These are phyloP conservation scores for Ceratobasidium papillatum DNA, from an alignment of 1,284 basidiomycete species.

Conservation along the genomic window DNA sequence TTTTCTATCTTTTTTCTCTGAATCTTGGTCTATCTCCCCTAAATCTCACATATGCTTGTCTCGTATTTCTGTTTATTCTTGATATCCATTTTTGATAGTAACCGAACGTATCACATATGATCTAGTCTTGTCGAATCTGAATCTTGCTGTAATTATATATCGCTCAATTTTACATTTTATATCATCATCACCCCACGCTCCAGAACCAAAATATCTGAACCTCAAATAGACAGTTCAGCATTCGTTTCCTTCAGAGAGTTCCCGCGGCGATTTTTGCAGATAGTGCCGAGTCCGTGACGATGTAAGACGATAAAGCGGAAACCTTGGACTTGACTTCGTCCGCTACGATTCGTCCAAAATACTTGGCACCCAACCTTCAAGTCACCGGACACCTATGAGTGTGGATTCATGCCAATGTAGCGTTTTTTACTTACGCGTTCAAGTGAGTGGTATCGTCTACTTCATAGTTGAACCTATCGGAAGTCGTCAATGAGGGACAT, in stretches of 20 bases:
- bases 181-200: background rate
- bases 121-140: background rate
- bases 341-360: slow-evolving; percentile 38
- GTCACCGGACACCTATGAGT: background rate
- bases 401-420: background rate
- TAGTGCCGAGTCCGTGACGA: slow-evolving; percentile 19
- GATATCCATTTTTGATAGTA: background rate
- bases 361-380: slow-evolving; percentile 24
- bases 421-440: slow-evolving; percentile 11
- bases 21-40: slow-evolving; percentile 1
- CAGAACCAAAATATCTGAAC: background rate
- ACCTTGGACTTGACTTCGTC: slow-evolving; percentile 36
- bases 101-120: background rate
- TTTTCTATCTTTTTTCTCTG: slow-evolving; percentile 6
- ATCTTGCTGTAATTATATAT: slow-evolving; percentile 3
- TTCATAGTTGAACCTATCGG: slow-evolving; percentile 29
- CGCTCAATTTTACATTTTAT: slow-evolving; percentile 16
- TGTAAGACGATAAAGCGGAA: slow-evolving; percentile 17
- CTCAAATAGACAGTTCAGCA: too few relatives aligned
- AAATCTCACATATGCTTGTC: background rate
- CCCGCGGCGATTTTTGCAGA: slow-evolving; percentile 34
- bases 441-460: slow-evolving; percentile 22
- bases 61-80: background rate
- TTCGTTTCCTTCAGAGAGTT: background rate
- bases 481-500: background rate